Conservation (phyloP, 179 eudicot species). For the Pouteria campechiana region DNA sequence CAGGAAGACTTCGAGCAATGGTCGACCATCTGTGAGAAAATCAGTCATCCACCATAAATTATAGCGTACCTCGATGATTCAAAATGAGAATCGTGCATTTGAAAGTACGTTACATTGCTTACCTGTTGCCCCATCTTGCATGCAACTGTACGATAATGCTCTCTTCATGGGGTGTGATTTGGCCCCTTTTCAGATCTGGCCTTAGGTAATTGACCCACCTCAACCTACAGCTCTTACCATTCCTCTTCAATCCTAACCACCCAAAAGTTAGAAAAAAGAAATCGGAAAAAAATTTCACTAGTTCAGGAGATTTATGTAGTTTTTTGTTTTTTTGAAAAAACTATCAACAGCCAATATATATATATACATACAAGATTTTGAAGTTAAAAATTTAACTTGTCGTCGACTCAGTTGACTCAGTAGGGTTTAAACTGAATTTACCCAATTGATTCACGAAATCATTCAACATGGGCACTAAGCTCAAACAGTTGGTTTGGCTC, state of each 20-base stretch:
- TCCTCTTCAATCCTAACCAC: slow-evolving; percentile 39
- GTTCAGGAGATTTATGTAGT: no score
- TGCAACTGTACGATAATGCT: slow-evolving; percentile 61
- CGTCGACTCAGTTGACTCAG: no score
- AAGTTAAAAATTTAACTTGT: no score
- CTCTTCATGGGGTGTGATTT: slow-evolving; percentile 57
- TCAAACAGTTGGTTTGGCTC: no score
- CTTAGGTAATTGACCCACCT: slow-evolving; percentile 67
- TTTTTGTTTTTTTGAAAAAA: no score
- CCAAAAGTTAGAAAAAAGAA: background rate
- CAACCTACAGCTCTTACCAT: slow-evolving; percentile 55
- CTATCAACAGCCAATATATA: no score
- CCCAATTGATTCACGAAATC: no score
- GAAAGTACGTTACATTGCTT: background rate
- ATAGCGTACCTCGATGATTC: no score
- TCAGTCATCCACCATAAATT: background rate
- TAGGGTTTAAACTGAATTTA: no score
- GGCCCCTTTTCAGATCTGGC: slow-evolving; percentile 58
- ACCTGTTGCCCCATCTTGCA: slow-evolving; percentile 72
- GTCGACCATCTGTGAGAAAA: slow-evolving; percentile 64
- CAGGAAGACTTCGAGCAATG: slow-evolving; percentile 55
- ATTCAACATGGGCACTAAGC: no score
- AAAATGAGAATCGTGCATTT: background rate
- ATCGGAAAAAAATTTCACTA: slow-evolving; percentile 1
- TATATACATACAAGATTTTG: no score